A percentile compares a stretch with the other conserved stretches of the same genome.
Evolutionary conservation across 345 rosid genomes (phyloP).

Genomic region (Reutealis trisperma): DNA sequence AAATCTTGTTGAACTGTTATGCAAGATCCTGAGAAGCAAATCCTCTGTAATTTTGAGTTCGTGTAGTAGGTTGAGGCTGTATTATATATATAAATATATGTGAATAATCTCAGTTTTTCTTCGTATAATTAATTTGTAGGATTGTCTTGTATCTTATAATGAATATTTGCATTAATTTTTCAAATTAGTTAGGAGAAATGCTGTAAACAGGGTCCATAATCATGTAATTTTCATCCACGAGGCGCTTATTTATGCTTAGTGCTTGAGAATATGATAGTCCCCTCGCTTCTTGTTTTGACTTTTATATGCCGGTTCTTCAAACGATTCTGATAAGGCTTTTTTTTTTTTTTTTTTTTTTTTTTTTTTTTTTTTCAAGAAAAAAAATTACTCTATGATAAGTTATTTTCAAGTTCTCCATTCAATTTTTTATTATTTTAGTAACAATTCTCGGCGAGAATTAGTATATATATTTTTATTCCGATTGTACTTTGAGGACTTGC

Average conservation of each 20-base stretch:
- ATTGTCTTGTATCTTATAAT: conserved; percentile 3
- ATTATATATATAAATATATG: conserved; percentile 17
- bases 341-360: too few species aligned
- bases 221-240: conserved; percentile 26
- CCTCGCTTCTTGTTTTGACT: neutral
- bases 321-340: too few species aligned
- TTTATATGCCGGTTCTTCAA: neutral
- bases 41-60: conserved; percentile 13
- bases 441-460: too few species aligned
- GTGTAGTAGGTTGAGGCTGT: conserved; percentile 19
- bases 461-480: too few species aligned
- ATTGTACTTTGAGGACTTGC: too few species aligned
- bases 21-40: neutral
- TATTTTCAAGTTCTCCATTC: too few species aligned
- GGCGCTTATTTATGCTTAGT: conserved; percentile 21
- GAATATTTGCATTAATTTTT: conserved; percentile 27
- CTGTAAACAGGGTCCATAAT: conserved; percentile 6
- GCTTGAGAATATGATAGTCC: neutral
- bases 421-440: too few species aligned
- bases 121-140: conserved; percentile 40
- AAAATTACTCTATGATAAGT: too few species aligned
- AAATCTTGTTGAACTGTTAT: conserved; percentile 14
- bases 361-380: too few species aligned
- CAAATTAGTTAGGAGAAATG: conserved; percentile 18
- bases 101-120: conserved; percentile 32